Conservation (phyloP, 1,284 basidiomycete genomes). For the Nidula niveotomentosa region DNA sequence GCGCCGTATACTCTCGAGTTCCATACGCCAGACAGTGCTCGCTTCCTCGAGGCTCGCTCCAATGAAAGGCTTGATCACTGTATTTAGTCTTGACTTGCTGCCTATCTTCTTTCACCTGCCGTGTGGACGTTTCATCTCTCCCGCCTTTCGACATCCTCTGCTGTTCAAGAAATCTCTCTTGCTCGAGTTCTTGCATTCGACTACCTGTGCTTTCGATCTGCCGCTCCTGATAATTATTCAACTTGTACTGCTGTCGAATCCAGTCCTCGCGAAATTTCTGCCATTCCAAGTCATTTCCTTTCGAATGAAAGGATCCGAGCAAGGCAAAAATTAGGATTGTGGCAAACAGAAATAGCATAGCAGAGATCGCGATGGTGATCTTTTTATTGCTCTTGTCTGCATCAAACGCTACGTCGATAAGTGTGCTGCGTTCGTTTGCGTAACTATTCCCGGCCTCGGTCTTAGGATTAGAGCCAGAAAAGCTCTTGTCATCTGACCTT, state of each 20-base stretch:
- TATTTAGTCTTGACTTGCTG: no score
- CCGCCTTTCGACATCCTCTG: no score
- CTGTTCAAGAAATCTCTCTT: no score
- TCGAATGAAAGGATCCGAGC: no score
- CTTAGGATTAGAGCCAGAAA: slow-evolving; percentile 4
- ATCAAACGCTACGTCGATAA: slow-evolving; percentile 30
- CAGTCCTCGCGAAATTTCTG: no score
- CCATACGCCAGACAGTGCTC: slow-evolving; percentile 22
- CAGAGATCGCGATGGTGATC: slow-evolving; percentile 16
- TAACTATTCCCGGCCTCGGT: slow-evolving; percentile 19
- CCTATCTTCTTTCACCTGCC: no score
- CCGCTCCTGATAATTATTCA: no score
- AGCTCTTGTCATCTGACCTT: slow-evolving; percentile 19
- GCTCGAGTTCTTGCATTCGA: no score
- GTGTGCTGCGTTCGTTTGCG: slow-evolving; percentile 29
- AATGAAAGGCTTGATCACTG: slow-evolving; percentile 6
- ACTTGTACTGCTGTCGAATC: no score
- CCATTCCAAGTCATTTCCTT: no score
- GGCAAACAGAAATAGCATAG: slow-evolving; percentile 22
- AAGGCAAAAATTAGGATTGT: slow-evolving; percentile 13
- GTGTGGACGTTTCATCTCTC: no score
- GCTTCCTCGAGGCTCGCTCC: slow-evolving; percentile 18
- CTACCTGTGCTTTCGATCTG: no score
- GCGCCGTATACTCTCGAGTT: slow-evolving; percentile 25
- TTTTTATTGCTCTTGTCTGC: slow-evolving; percentile 25